These are phyloP conservation scores for Xylaria sp. DNA, from an alignment of 2,329 filamentous ascomycete species.

Conservation along the genomic window DNA sequence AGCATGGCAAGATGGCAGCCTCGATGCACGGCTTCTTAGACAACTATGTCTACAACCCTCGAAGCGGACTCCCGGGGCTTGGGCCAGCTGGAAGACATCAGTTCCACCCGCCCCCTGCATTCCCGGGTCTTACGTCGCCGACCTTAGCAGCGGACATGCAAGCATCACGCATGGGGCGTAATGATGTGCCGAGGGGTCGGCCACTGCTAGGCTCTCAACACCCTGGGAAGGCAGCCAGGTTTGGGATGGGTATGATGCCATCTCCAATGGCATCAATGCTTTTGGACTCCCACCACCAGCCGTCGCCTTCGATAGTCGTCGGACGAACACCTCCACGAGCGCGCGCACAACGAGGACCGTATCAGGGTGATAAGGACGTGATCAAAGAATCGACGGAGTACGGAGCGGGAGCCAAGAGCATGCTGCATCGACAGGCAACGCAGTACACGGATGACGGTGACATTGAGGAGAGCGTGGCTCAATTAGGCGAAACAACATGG, in stretches of 20 bases:
- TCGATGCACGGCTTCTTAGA: conserved; percentile 94
- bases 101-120: conserved; percentile 71
- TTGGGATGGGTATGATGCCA: conserved; percentile 42
- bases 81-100: conserved; percentile 47
- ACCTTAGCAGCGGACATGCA: conserved; percentile 53
- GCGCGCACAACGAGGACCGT: conserved; percentile 41
- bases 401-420: conserved; percentile 34
- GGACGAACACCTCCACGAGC: conserved; percentile 43
- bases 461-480: conserved; percentile 46
- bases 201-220: conserved; percentile 34
- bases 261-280: conserved; percentile 69
- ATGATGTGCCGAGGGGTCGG: conserved; percentile 42
- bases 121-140: conserved; percentile 65
- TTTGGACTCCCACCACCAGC: conserved; percentile 71
- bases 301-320: conserved; percentile 44
- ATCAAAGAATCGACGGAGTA: conserved; percentile 53
- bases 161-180: conserved; percentile 43
- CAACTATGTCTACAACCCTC: conserved; percentile 76
- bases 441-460: conserved; percentile 57
- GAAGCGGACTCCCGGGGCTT: conserved; percentile 55
- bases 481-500: conserved; percentile 55
- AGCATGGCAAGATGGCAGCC: conserved; percentile 97
- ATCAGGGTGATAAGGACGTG: conserved; percentile 45
- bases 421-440: conserved; percentile 33
- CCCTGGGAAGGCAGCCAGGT: conserved; percentile 38